phyloP scores from a whole-genome alignment of 192 early-diverging fungal species.

The Rhizophagus clarus region DNA sequence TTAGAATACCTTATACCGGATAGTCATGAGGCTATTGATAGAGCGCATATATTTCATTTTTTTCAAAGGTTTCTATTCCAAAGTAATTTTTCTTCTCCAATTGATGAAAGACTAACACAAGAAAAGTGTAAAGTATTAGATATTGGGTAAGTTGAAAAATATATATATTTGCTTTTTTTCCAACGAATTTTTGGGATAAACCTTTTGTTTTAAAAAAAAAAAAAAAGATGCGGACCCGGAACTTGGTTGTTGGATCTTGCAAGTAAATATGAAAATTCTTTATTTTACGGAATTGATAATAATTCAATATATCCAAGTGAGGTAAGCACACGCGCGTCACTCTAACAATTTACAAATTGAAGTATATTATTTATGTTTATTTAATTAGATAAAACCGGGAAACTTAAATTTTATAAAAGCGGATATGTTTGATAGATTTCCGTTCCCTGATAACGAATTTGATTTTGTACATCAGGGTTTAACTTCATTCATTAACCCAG shows the following conservation, averaged over 20 bases:
- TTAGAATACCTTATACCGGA: too few species aligned
- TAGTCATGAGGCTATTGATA: too few species aligned
- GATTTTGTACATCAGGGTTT: neutral
- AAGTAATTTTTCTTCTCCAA: conserved; percentile 6
- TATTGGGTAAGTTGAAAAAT: neutral
- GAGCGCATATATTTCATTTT: neutral
- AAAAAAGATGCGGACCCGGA: neutral
- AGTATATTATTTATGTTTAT: neutral
- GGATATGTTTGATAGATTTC: neutral
- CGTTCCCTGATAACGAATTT: neutral
- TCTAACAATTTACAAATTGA: too few species aligned
- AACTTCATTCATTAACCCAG: neutral
- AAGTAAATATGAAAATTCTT: neutral
- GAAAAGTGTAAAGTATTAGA: neutral
- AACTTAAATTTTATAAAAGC: neutral
- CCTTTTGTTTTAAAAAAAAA: neutral
- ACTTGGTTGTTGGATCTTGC: neutral
- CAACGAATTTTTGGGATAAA: too few species aligned
- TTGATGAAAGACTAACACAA: neutral
- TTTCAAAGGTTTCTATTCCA: neutral
- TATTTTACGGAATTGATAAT: too few species aligned
- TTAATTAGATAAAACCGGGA: neutral
- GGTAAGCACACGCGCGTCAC: too few species aligned
- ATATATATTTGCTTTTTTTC: neutral
- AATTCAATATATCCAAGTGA: too few species aligned